Base-by-base conservation (phyloP, 2,329 filamentous ascomycete genomes). In the Bimuria novae-zelandiae region DNA sequence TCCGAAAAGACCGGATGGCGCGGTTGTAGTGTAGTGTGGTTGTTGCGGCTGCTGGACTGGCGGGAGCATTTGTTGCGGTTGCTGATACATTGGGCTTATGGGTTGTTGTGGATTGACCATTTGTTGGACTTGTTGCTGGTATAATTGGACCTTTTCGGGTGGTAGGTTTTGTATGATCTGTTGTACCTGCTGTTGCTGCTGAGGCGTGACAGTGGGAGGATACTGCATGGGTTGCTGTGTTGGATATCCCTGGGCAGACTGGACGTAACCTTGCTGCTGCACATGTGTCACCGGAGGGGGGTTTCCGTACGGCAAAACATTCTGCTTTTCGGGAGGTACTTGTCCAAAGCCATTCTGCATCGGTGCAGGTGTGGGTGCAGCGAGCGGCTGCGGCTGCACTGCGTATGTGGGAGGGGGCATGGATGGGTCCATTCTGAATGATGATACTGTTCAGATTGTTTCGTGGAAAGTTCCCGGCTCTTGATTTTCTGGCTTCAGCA, bases 41-140 rank as follows among this genome's bases (percentile, higher is more conserved):
- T 49, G 54, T 40, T 63, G 57, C n/a, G 53, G 57, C 51, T 63
- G 61, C 42, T 59, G 62, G 22, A 43, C 51, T 27, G 56, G 57
- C 3, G 41, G 52, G 19, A 47, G 3, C 29, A 55, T 47, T 32
- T 56, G 57, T n/a, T 56, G 56, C 2, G 40, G 29, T 41, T 52
- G 54, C 17, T 51, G 54, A 16, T 49, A 45, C 10, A 22, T 16
- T 27, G 53, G 41, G 16, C 22, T 33, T 22, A 49, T 45, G 29
- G 25, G 21, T 32, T 50, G 50, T 36, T 55, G 57, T 23, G 48
- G 49, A 7, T 39, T 30, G 37, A 59, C 56, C 51, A 56, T 54
- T 47, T 68, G 64, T 43, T 68, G 67, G 14, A 61, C 56, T 49
- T 68, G 63, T 47, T 71, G 69, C 48, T 70, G 67, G 21, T 64